These are phyloP conservation scores for Nepenthes mirabilis DNA, from an alignment of 148 eudicot genomes.

Conservation along the genomic window DNA sequence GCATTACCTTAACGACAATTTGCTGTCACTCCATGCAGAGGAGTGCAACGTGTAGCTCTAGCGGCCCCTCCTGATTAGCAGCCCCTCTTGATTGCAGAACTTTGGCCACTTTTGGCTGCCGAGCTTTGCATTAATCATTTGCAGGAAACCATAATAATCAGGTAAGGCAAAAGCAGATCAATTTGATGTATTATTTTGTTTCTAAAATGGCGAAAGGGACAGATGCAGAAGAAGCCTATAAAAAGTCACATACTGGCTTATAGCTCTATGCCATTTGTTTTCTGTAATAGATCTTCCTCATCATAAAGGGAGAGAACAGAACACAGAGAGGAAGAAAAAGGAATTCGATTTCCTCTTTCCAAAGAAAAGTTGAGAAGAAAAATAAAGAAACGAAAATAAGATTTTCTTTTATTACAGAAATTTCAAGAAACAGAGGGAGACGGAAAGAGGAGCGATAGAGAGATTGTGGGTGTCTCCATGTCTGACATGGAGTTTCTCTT, in stretches of 20 bases:
- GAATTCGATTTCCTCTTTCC: neutral
- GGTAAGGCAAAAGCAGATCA: no score
- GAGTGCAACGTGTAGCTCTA: no score
- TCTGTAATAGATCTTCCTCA: neutral
- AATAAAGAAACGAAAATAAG: no score
- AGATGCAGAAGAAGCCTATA: conserved; percentile 10
- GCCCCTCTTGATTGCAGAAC: no score
- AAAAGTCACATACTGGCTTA: conserved; percentile 12
- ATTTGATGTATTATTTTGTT: no score
- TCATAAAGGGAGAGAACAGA: neutral
- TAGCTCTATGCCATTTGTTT: conserved; percentile 6
- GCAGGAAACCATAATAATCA: no score
- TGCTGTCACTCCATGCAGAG: no score
- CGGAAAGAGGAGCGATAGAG: neutral
- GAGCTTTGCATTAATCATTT: no score
- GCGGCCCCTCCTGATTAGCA: no score
- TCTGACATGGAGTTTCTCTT: conserved; percentile 59
- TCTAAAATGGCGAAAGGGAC: neutral
- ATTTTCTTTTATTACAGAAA: neutral
- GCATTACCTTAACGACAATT: no score
- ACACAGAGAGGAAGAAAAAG: neutral
- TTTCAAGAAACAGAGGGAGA: neutral
- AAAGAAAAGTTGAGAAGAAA: neutral
- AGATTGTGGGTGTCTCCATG: conserved; percentile 15
- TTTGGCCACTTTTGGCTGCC: no score